A percentile compares a stretch with the other conserved stretches of the same genome.
Conservation (phyloP, 2,329 filamentous ascomycete species). For the Aspergillus ochraceoroseus region DNA sequence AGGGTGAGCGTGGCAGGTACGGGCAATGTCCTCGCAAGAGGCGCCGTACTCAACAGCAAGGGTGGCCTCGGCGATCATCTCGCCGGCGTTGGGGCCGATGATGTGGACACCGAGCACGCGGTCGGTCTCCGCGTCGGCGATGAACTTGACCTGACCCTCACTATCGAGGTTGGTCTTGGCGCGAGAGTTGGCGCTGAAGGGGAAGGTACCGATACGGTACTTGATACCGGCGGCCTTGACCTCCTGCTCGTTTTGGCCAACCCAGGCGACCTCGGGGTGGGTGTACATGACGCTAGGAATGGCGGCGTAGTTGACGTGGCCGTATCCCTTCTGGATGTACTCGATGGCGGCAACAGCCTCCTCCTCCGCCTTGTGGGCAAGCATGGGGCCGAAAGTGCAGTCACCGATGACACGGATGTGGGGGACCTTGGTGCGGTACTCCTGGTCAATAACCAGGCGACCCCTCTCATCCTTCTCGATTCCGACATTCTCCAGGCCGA, state of each 20-base stretch:
- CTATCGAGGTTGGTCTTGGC: constrained; percentile 98
- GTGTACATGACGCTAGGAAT: constrained; percentile 99
- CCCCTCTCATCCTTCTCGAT: constrained; percentile 72
- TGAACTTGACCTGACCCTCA: constrained; percentile 94
- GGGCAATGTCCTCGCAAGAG: constrained; percentile 86
- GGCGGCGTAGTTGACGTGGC: constrained; percentile 97
- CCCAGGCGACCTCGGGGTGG: constrained; percentile 96
- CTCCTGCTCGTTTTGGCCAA: constrained; percentile 95
- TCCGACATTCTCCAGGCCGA: constrained; percentile 90
- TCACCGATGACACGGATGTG: constrained; percentile 97
- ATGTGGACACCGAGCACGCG: constrained; percentile 94
- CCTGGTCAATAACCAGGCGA: constrained; percentile 92
- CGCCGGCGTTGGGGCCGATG: constrained; percentile 88
- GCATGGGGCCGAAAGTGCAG: constrained; percentile 95
- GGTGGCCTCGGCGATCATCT: constrained; percentile 98
- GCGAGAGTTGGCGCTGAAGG: constrained; percentile 95
- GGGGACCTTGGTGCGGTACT: constrained; percentile 95
- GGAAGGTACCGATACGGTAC: constrained; percentile 91
- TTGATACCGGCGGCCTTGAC: constrained; percentile 84
- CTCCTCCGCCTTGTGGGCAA: constrained; percentile 98
- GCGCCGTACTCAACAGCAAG: constrained; percentile 95
- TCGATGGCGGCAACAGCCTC: constrained; percentile 92
- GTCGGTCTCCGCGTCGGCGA: constrained; percentile 94
- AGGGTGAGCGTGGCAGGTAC: constrained; percentile 94
- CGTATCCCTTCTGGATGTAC: constrained; percentile 96